Conservation (phyloP, 148 eudicot genomes). For the Agrostemma githago region DNA sequence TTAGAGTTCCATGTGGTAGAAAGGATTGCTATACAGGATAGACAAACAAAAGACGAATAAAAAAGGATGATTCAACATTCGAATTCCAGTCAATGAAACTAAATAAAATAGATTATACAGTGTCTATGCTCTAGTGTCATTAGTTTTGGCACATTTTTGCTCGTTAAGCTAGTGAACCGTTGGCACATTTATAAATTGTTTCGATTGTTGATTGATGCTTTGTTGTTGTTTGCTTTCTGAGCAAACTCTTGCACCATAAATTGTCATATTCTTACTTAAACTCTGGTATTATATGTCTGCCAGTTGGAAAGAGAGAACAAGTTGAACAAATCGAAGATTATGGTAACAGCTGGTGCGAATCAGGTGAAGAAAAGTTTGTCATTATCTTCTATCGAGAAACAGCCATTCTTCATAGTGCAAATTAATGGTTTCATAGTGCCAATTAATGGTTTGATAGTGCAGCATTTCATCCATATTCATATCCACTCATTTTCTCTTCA, state of each 20-base stretch:
- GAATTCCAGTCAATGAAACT: too few species aligned
- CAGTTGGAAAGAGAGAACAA: slow-evolving; percentile 74
- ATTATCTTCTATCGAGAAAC: neutral
- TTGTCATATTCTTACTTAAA: neutral
- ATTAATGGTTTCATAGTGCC: neutral
- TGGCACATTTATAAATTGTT: too few species aligned
- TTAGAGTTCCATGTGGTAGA: neutral
- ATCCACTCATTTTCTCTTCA: neutral
- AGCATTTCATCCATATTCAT: neutral
- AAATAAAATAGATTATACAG: neutral
- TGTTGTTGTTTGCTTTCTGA: too few species aligned
- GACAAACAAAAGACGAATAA: neutral
- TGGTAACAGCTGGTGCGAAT: slow-evolving; percentile 99
- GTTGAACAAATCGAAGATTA: slow-evolving; percentile 67
- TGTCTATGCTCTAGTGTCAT: neutral
- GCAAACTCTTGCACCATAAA: neutral
- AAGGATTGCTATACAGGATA: neutral
- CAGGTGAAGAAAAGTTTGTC: slow-evolving; percentile 47
- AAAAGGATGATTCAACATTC: neutral
- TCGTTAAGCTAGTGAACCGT: too few species aligned
- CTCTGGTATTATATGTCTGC: slow-evolving; percentile 16
- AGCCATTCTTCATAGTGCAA: neutral
- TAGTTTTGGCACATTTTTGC: neutral
- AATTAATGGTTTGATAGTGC: neutral
- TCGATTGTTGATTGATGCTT: too few species aligned